These are phyloP conservation scores for Tolypocladium sp. DNA, from an alignment of 2,329 filamentous ascomycete genomes.

Conservation along the genomic window DNA sequence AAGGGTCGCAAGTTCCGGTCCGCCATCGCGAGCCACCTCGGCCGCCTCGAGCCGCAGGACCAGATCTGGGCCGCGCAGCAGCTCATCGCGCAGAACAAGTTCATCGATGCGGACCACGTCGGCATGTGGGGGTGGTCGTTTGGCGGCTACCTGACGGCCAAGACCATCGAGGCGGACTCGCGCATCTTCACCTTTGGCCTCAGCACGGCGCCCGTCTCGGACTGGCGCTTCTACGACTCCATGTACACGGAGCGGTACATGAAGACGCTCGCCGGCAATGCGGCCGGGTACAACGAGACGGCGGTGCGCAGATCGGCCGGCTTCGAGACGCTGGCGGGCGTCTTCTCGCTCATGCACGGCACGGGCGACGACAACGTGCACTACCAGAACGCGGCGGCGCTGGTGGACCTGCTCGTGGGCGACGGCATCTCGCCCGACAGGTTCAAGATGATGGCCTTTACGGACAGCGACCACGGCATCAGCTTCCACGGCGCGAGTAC, in stretches of 20 bases:
- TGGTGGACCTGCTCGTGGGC: slow-evolving; percentile 53
- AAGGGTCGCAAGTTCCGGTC: slow-evolving; percentile 55
- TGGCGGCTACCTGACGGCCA: slow-evolving; percentile 57
- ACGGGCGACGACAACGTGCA: slow-evolving; percentile 65
- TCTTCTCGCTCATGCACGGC: slow-evolving; percentile 55
- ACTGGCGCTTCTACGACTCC: slow-evolving; percentile 64
- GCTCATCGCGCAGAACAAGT: slow-evolving; percentile 38
- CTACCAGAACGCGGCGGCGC: slow-evolving; percentile 55
- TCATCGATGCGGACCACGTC: slow-evolving; percentile 48
- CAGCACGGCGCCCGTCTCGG: slow-evolving; percentile 56
- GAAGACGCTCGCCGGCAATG: slow-evolving; percentile 50
- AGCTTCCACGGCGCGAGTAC: slow-evolving; percentile 42
- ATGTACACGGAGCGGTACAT: slow-evolving; percentile 69
- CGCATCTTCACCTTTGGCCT: slow-evolving; percentile 53
- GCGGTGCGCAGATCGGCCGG: slow-evolving; percentile 49
- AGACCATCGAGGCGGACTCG: slow-evolving; percentile 54
- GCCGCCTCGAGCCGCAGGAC: slow-evolving; percentile 54
- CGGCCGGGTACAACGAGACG: slow-evolving; percentile 49
- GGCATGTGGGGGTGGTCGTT: slow-evolving; percentile 64
- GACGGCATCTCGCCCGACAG: slow-evolving; percentile 49
- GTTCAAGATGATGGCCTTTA: slow-evolving; percentile 56
- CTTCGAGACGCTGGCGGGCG: slow-evolving; percentile 53
- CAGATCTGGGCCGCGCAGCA: slow-evolving; percentile 58
- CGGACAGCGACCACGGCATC: slow-evolving; percentile 56
- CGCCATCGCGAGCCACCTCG: slow-evolving; percentile 48